phyloP scores from a whole-genome alignment of 169 alveolate species.

The Eimeria acervulina region DNA sequence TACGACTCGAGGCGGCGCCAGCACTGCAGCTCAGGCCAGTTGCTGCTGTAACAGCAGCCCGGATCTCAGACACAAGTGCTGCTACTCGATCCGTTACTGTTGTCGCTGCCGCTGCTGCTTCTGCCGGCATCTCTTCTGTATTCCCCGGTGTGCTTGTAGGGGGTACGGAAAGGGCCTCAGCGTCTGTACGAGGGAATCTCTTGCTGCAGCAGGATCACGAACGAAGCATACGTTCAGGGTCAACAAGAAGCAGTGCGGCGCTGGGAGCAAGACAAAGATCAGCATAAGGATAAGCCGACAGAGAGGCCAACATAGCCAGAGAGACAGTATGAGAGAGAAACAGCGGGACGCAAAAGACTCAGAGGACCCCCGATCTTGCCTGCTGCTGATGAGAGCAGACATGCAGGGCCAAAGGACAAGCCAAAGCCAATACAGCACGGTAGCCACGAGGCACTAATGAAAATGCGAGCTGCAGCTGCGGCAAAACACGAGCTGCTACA shows the following conservation, averaged over 20 bases:
- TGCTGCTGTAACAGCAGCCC: slow-evolving; percentile 69
- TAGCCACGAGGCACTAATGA: neutral
- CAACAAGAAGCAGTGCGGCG: neutral
- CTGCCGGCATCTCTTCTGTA: neutral
- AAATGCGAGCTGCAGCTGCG: neutral
- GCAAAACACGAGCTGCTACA: neutral
- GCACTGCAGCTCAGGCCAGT: slow-evolving; percentile 82
- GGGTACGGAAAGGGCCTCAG: neutral
- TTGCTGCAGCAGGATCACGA: slow-evolving; percentile 30
- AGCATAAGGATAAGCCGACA: neutral
- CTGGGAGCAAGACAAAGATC: neutral
- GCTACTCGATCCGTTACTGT: slow-evolving; percentile 40
- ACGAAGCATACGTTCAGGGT: neutral
- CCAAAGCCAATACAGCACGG: neutral
- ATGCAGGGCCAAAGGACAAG: neutral
- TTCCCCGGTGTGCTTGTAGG: neutral
- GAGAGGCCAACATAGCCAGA: neutral
- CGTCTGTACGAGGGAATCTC: neutral
- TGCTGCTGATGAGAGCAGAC: neutral
- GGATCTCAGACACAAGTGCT: slow-evolving; percentile 79
- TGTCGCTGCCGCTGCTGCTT: slow-evolving; percentile 46
- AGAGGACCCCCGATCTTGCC: neutral
- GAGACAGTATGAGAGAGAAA: neutral
- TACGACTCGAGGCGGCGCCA: slow-evolving; percentile 77
- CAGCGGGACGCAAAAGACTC: neutral